Conservation (phyloP, 2,329 filamentous ascomycete genomes). For the Monilinia fructicola region DNA sequence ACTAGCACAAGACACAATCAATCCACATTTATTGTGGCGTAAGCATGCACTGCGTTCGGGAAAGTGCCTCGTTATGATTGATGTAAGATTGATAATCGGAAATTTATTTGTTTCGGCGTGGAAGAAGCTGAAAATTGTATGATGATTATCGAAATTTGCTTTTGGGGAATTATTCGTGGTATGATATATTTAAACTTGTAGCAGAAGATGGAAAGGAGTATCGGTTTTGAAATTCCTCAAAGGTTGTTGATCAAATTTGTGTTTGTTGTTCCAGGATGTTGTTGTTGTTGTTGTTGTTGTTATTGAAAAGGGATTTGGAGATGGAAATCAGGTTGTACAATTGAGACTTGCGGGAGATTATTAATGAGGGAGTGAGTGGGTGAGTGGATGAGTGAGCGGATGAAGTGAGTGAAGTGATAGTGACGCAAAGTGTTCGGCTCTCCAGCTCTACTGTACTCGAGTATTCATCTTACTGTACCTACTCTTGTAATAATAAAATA, state of each 20-base stretch:
- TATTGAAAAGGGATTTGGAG: background rate
- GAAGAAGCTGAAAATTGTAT: constrained; percentile 10
- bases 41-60: constrained; percentile 12
- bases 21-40: constrained; percentile 18
- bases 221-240: background rate
- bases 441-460: background rate
- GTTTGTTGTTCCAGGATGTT: background rate
- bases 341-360: background rate
- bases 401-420: background rate
- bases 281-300: background rate
- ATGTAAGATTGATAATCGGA: constrained; percentile 12
- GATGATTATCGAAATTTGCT: background rate
- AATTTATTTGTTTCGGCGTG: constrained; percentile 2
- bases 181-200: background rate
- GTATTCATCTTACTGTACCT: too few species aligned
- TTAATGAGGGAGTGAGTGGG: too few species aligned
- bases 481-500: too few species aligned
- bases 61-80: constrained; percentile 11
- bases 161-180: background rate
- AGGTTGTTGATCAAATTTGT: background rate
- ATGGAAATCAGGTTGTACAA: background rate
- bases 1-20: constrained; percentile 22
- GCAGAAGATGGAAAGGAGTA: background rate
- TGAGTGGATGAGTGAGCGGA: too few species aligned
- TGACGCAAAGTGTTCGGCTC: constrained; percentile 12